These are phyloP conservation scores for Fabrea salina DNA, from an alignment of 169 alveolate genomes.

Conservation along the genomic window DNA sequence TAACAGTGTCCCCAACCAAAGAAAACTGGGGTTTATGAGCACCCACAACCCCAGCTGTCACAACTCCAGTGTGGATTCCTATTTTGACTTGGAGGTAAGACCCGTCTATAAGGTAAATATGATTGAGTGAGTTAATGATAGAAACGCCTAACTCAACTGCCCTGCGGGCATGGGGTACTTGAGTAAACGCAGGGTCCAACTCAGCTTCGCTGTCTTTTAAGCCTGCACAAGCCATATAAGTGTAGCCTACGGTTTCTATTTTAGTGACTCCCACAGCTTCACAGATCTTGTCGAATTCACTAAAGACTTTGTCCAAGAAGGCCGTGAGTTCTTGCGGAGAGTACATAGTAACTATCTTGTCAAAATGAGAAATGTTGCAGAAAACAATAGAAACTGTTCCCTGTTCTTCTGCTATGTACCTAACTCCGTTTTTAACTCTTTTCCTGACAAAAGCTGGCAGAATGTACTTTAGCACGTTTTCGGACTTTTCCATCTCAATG, in stretches of 20 bases:
- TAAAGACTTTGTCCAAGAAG: slow-evolving; percentile 74
- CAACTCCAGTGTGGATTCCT: slow-evolving; percentile 97
- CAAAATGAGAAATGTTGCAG: slow-evolving; percentile 29
- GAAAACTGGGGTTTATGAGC: slow-evolving; percentile 96
- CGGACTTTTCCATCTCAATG: not conserved
- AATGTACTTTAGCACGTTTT: not conserved
- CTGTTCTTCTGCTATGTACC: slow-evolving; percentile 6
- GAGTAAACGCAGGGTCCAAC: not conserved
- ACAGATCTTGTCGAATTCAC: slow-evolving; percentile 75
- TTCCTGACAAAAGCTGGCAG: slow-evolving; percentile 9
- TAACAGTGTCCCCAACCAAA: slow-evolving; percentile 96
- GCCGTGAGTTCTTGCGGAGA: slow-evolving; percentile 41
- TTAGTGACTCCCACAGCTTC: slow-evolving; percentile 69
- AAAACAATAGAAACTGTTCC: slow-evolving; percentile 21
- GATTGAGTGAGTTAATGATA: not conserved
- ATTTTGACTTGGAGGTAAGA: slow-evolving; percentile 81
- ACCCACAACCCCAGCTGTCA: slow-evolving; percentile 97
- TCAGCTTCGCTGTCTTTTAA: slow-evolving; percentile 65
- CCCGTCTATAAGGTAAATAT: slow-evolving; percentile 4
- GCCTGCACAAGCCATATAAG: slow-evolving; percentile 89
- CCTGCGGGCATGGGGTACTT: slow-evolving; percentile 25
- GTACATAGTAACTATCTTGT: not conserved
- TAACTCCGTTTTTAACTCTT: slow-evolving; percentile 20
- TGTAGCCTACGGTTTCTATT: slow-evolving; percentile 88
- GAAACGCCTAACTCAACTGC: slow-evolving; percentile 10